Evolutionary conservation across 768 basidiomycete species (phyloP).

Genomic region (Candolleomyces eurysporus): DNA sequence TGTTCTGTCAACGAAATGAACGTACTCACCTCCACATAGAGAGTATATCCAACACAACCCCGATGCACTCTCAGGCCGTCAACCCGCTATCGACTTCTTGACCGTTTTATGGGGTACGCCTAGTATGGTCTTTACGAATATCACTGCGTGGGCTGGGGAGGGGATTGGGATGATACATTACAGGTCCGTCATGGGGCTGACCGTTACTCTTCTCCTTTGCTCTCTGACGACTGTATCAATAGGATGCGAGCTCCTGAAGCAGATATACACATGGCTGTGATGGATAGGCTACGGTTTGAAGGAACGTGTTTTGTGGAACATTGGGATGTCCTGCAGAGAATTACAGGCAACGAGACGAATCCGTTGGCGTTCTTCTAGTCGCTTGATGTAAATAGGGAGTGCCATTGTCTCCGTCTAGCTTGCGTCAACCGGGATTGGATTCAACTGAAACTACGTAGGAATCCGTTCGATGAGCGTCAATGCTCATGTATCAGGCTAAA

Average conservation of each 20-base stretch:
- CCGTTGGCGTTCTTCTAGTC: not conserved
- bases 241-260: not conserved
- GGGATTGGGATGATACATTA: no score
- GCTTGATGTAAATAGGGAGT: no score
- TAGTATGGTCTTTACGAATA: constrained; percentile 2
- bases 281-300: not conserved
- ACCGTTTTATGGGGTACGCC: not conserved
- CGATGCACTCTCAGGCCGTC: constrained; percentile 1
- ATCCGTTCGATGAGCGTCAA: no score
- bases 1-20: not conserved
- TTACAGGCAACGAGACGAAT: not conserved
- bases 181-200: not conserved
- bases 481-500: no score
- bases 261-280: not conserved
- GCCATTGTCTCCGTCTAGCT: no score
- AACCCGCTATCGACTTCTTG: constrained; percentile 4
- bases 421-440: no score
- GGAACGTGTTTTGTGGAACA: not conserved
- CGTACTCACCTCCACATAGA: not conserved
- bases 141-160: constrained; percentile 1
- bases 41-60: constrained; percentile 8
- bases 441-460: no score
- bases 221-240: no score
- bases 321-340: not conserved
- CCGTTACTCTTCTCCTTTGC: not conserved